These are phyloP conservation scores for Pseudogymnoascus sp. DNA, from an alignment of 2,329 filamentous ascomycete species.

Conservation along the genomic window DNA sequence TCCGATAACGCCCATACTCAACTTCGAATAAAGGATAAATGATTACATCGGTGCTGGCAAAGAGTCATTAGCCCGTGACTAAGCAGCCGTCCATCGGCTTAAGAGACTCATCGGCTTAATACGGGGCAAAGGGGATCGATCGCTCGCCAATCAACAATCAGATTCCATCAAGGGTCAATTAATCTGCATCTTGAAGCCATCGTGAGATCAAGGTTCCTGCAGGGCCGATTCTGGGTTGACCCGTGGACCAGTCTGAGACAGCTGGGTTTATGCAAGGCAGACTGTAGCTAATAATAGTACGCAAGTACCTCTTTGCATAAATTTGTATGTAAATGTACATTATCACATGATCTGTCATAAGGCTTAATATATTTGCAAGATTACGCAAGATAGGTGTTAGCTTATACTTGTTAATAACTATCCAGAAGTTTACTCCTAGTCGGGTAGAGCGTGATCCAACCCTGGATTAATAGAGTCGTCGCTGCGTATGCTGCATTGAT, in stretches of 20 bases:
- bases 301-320: neutral
- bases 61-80: neutral
- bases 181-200: neutral
- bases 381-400: neutral
- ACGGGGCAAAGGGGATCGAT: neutral
- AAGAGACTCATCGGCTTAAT: neutral
- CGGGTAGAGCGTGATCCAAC: neutral
- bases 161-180: neutral
- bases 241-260: neutral
- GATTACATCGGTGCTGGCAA: neutral
- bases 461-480: neutral
- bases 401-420: neutral
- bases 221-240: neutral
- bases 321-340: neutral
- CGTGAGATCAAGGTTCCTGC: neutral
- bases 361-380: neutral
- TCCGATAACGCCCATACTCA: neutral
- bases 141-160: neutral
- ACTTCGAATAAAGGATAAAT: neutral
- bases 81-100: neutral
- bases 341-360: neutral
- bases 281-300: neutral
- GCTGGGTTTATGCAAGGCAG: neutral
- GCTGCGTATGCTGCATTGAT: neutral
- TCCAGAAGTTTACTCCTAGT: neutral